phyloP scores from a whole-genome alignment of 2,329 filamentous ascomycete genomes.

The Trichoderma koningii region DNA sequence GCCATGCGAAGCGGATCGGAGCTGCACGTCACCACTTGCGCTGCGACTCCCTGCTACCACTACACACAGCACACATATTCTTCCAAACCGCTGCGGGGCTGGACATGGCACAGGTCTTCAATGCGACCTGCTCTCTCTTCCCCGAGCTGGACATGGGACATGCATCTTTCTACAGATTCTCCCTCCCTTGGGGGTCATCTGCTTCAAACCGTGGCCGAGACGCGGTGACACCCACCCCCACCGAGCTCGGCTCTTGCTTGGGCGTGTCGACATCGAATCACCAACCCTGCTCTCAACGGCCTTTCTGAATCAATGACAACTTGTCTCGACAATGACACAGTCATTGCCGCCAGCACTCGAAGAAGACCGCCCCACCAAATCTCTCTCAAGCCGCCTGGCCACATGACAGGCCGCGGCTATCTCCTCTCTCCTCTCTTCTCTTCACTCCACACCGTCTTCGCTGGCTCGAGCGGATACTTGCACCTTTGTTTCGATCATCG shows the following conservation, averaged over 20 bases:
- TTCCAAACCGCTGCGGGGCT: constrained; percentile 28
- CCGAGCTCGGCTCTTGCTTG: constrained; percentile 17
- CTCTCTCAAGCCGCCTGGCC: constrained; percentile 22
- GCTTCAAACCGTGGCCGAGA: constrained; percentile 20
- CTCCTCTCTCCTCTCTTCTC: constrained; percentile 11
- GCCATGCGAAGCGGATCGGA: constrained; percentile 25
- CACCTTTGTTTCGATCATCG: constrained; percentile 16
- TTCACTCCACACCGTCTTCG: constrained; percentile 29
- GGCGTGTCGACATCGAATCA: constrained; percentile 27
- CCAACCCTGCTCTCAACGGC: constrained; percentile 28
- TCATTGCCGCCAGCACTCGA: constrained; percentile 11
- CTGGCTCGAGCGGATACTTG: constrained; percentile 33
- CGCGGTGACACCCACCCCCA: constrained; percentile 11
- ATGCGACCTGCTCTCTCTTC: constrained; percentile 15
- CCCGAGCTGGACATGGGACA: constrained; percentile 26
- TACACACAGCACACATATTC: background rate
- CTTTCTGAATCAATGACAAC: constrained; percentile 1
- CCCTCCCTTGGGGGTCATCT: constrained; percentile 24
- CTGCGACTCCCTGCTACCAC: constrained; percentile 5
- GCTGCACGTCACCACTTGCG: constrained; percentile 27
- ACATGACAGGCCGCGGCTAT: constrained; percentile 29
- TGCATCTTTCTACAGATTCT: constrained; percentile 6
- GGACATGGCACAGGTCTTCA: constrained; percentile 9
- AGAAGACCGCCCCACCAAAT: constrained; percentile 15
- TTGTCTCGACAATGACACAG: constrained; percentile 11